These are phyloP conservation scores for Halophytophthora polymorphica DNA, from an alignment of 352 stramenopile species.

Conservation along the genomic window DNA sequence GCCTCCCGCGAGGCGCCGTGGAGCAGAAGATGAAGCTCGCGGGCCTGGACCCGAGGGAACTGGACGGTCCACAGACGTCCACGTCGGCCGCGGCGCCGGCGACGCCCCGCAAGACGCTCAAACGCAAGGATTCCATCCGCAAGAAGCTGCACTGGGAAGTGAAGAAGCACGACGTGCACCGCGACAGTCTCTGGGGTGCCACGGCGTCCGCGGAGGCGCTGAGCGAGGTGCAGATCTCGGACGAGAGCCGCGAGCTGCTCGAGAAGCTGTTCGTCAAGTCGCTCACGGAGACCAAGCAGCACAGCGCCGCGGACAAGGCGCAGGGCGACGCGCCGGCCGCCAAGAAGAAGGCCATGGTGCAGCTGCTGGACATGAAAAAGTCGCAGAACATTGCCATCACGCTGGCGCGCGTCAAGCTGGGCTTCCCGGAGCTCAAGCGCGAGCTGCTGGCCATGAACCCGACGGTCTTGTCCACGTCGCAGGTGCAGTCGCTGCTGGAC, in stretches of 20 bases:
- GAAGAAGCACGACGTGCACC: constrained; percentile 38
- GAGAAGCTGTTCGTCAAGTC: constrained; percentile 83
- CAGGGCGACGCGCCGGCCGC: constrained; percentile 22
- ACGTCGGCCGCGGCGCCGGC: constrained; percentile 19
- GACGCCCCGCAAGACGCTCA: constrained; percentile 30
- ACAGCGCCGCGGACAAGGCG: constrained; percentile 24
- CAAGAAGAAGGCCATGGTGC: constrained; percentile 71
- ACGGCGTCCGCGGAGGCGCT: constrained; percentile 39
- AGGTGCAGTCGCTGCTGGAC: constrained; percentile 80
- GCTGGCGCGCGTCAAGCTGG: constrained; percentile 69
- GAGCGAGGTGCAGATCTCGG: constrained; percentile 52
- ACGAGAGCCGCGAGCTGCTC: constrained; percentile 65
- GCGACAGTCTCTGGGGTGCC: constrained; percentile 68
- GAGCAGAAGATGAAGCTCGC: constrained; percentile 85
- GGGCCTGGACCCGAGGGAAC: constrained; percentile 58
- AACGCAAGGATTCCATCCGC: constrained; percentile 69
- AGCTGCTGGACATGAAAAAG: constrained; percentile 87
- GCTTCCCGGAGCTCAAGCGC: constrained; percentile 63
- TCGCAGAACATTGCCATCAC: constrained; percentile 87
- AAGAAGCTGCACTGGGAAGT: constrained; percentile 88
- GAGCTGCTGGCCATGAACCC: constrained; percentile 78
- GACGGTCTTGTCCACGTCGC: constrained; percentile 68
- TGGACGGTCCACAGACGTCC: constrained; percentile 49
- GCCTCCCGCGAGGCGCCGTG: constrained; percentile 67
- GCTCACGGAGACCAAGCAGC: constrained; percentile 49